A percentile compares a stretch with the other conserved stretches of the same genome.
Evolutionary conservation across 2,329 filamentous ascomycete genomes (phyloP).

Genomic region (Knoxdaviesia capensis): DNA sequence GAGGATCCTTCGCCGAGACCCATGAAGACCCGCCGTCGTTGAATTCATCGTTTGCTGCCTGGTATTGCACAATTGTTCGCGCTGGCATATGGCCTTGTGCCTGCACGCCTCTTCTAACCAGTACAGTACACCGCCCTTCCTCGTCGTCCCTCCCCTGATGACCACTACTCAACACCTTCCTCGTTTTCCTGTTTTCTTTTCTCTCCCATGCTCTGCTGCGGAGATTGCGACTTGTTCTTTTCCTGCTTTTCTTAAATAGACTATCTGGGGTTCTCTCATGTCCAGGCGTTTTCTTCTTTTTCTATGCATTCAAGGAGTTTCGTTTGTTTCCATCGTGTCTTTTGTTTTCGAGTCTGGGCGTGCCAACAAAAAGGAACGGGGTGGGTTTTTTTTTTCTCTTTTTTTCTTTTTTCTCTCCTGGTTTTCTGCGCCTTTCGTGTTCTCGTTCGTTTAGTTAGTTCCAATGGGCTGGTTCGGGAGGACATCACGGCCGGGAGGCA

Average conservation of each 20-base stretch:
- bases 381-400: neutral
- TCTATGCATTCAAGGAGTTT: too few relatives aligned
- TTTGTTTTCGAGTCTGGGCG: too few relatives aligned
- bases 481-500: neutral
- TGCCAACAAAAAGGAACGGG: neutral
- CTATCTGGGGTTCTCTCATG: too few relatives aligned
- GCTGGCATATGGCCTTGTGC: too few relatives aligned
- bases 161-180: too few relatives aligned
- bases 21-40: slow-evolving; percentile 8
- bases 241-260: too few relatives aligned
- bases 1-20: slow-evolving; percentile 6
- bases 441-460: neutral
- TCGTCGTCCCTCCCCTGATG: neutral
- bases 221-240: too few relatives aligned
- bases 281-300: too few relatives aligned
- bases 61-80: neutral
- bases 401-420: neutral
- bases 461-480: neutral
- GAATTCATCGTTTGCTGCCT: neutral
- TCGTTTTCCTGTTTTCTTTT: too few relatives aligned
- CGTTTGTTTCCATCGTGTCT: too few relatives aligned
- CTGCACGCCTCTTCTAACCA: neutral
- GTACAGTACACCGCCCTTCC: neutral
- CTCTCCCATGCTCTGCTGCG: too few relatives aligned
- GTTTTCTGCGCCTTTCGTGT: neutral